phyloP scores from a whole-genome alignment of 2,329 filamentous ascomycete species.

The Monosporascus sp. region DNA sequence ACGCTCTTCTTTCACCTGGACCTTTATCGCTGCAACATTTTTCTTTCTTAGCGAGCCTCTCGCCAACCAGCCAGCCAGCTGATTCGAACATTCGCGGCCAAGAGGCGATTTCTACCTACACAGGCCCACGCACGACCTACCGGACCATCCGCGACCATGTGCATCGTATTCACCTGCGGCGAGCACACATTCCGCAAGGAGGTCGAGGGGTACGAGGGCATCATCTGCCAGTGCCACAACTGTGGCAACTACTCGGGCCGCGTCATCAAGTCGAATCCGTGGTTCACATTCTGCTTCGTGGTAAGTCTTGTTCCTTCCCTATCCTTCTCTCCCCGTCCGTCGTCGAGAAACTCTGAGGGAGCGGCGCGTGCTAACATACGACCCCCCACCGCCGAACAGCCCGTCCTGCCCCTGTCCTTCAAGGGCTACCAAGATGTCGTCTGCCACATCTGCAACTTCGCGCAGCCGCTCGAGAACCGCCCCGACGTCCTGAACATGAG shows the following conservation, averaged over 20 bases:
- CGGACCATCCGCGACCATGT: slow-evolving; percentile 35
- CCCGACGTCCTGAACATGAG: slow-evolving; percentile 51
- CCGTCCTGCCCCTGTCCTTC: slow-evolving; percentile 65
- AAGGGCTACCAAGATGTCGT: slow-evolving; percentile 63
- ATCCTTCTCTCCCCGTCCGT: background rate
- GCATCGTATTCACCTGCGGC: slow-evolving; percentile 58
- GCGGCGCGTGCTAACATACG: no score
- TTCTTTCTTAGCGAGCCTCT: no score
- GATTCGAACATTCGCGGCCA: no score
- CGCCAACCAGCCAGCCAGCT: no score
- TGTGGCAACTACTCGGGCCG: slow-evolving; percentile 59
- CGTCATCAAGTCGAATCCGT: slow-evolving; percentile 60
- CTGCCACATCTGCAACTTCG: slow-evolving; percentile 73
- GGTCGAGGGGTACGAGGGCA: slow-evolving; percentile 55
- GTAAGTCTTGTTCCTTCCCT: slow-evolving; percentile 34
- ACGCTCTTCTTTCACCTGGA: no score
- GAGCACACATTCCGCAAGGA: slow-evolving; percentile 57
- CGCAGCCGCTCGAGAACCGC: slow-evolving; percentile 57
- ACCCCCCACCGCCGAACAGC: slow-evolving; percentile 33
- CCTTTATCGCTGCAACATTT: no score
- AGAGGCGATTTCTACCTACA: no score
- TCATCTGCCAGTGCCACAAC: slow-evolving; percentile 60
- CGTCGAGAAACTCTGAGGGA: no score
- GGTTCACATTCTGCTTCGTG: slow-evolving; percentile 78
- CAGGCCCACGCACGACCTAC: no score